phyloP scores from a whole-genome alignment of 768 basidiomycete genomes.

The Russula emetica region DNA sequence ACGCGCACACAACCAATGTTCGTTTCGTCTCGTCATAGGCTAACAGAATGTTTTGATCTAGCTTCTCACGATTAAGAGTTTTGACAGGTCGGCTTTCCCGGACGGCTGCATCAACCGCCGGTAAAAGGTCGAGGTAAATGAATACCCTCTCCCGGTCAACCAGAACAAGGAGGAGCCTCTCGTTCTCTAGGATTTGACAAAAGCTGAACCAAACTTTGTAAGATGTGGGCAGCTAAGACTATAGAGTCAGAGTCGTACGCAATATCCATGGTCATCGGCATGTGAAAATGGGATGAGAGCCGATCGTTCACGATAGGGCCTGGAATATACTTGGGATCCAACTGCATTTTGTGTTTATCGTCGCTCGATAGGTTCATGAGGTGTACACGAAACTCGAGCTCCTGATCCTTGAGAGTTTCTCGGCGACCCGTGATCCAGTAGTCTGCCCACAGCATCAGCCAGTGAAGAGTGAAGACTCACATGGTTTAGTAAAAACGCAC shows the following conservation, averaged over 20 bases:
- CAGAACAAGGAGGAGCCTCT: constrained; percentile 20
- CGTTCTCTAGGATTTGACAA: constrained; percentile 20
- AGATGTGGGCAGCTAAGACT: neutral
- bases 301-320: constrained; percentile 13
- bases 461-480: neutral
- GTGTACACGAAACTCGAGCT: constrained; percentile 4
- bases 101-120: neutral
- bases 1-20: constrained; percentile 44
- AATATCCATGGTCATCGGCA: constrained; percentile 4
- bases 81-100: neutral
- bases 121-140: constrained; percentile 21
- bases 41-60: constrained; percentile 43
- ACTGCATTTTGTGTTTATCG: constrained; percentile 17
- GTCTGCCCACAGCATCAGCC: constrained; percentile 5
- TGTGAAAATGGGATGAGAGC: neutral
- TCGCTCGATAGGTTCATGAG: constrained; percentile 17
- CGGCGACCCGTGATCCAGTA: constrained; percentile 17
- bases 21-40: constrained; percentile 52
- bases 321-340: constrained; percentile 12
- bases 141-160: neutral
- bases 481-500: neutral
- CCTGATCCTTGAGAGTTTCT: neutral
- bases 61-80: constrained; percentile 43
- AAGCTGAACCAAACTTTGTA: constrained; percentile 3
- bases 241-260: constrained; percentile 2